Conservation (phyloP, 2,329 filamentous ascomycete species). For the Alternaria sp. region DNA sequence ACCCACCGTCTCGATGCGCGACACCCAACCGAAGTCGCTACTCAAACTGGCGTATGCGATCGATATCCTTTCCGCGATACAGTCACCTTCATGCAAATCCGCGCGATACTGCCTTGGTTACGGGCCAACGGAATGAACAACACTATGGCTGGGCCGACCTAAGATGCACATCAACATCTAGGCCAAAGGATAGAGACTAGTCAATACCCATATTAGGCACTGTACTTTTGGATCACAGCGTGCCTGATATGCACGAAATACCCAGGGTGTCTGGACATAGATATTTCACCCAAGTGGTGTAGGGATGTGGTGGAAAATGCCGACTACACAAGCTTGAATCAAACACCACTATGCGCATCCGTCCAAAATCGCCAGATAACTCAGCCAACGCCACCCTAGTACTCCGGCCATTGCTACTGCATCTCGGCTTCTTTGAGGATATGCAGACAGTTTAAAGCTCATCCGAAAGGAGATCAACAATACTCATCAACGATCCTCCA, state of each 20-base stretch:
- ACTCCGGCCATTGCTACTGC: neutral
- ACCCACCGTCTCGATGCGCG: neutral
- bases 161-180: neutral
- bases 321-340: neutral
- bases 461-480: neutral
- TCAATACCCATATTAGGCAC: neutral
- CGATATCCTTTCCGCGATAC: neutral
- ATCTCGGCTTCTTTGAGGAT: neutral
- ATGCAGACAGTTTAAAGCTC: neutral
- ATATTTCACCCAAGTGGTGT: neutral
- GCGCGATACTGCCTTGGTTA: neutral
- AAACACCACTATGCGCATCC: neutral
- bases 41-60: neutral
- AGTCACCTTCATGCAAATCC: neutral
- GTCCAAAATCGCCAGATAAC: neutral
- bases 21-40: neutral
- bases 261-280: neutral
- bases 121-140: neutral
- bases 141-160: neutral
- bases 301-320: neutral
- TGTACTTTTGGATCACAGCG: neutral
- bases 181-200: neutral
- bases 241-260: neutral
- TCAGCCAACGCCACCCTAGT: neutral
- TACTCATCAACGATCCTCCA: neutral